Base-by-base conservation (phyloP, 129 eudicot species). In the Artemisia annua region DNA sequence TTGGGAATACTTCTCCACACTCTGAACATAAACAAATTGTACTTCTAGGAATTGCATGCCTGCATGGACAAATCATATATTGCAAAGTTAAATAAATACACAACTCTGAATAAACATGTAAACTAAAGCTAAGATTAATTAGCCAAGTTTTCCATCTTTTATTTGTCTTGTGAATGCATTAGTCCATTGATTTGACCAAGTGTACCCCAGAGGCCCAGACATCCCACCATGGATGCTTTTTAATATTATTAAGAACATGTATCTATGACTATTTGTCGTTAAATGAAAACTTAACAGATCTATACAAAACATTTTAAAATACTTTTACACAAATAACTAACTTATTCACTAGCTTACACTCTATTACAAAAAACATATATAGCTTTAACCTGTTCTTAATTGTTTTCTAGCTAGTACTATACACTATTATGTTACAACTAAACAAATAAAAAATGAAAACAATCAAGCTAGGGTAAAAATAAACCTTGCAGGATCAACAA, bases 1-100 rank as follows among this genome's bases (percentile, higher is more conserved):
- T 93, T 0, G 95, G 95, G 74, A 93, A 93, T 11, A 89, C 89
- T 77, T 93, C 98, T 74, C 98, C 98, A 75, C 98, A 93, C 16
- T 93, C 83, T 0, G 96, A 75, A 70, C 96, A 93, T 22, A 87
- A 85, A 79, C 96, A 85, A 30, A 93, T 75, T 3, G 87, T 93
- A 56, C 88, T 84, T 63, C 96, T 87, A 50, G 98, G 79, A 78
- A 72, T 83, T 61, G 88, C 87, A 72, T 78, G 85, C 80, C 98
- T 93, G 70, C 69, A 72, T 39, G 13, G 8, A 24, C 67, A 61
- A 22, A 49, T 51, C 66, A 30, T 35, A 2, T 39, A 59, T 32
- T 4, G 1, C 7, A 32, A 32, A 32, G 5, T 32, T 32, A 32
- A 32, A 32, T 32, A 32, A 32, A 32, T 32, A 32, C 7, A 6